Evolutionary conservation across 148 eudicot genomes (phyloP).

Genomic region (Vaccinium myrtillus): DNA sequence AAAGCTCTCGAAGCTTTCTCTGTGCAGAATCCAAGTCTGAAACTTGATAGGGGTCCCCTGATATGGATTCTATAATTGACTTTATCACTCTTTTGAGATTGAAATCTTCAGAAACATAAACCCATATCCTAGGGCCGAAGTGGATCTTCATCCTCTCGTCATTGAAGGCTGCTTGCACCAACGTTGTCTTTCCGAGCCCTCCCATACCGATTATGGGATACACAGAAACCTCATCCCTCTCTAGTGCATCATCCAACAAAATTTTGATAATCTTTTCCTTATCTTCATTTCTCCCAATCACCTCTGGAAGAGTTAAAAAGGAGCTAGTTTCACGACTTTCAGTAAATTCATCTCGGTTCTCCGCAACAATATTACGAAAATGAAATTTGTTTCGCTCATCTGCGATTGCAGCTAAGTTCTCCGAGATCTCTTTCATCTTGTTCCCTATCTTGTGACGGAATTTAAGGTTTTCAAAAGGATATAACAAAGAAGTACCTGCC

Average conservation of each 20-base stretch:
- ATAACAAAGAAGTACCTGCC: too few species aligned
- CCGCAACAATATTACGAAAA: not conserved
- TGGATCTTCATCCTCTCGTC: not conserved
- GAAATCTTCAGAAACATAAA: not conserved
- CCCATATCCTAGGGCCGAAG: not conserved
- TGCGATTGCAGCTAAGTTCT: too few species aligned
- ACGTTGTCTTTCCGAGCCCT: not conserved
- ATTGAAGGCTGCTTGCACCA: not conserved
- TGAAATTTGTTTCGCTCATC: constrained; percentile 3
- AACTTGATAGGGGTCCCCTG: not conserved
- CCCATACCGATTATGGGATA: constrained; percentile 8
- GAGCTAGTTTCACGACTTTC: not conserved
- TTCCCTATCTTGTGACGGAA: too few species aligned
- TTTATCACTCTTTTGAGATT: not conserved
- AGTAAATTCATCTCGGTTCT: not conserved
- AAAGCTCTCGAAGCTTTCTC: not conserved
- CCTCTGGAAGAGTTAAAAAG: not conserved
- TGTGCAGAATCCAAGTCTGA: not conserved
- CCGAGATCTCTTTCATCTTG: too few species aligned
- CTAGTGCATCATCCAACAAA: not conserved
- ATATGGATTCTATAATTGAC: not conserved
- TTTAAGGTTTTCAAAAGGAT: too few species aligned
- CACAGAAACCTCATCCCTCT: not conserved
- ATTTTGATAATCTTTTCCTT: not conserved
- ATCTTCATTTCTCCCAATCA: not conserved